Conservation (phyloP, 345 rosid species). For the Lepidium sativum region DNA sequence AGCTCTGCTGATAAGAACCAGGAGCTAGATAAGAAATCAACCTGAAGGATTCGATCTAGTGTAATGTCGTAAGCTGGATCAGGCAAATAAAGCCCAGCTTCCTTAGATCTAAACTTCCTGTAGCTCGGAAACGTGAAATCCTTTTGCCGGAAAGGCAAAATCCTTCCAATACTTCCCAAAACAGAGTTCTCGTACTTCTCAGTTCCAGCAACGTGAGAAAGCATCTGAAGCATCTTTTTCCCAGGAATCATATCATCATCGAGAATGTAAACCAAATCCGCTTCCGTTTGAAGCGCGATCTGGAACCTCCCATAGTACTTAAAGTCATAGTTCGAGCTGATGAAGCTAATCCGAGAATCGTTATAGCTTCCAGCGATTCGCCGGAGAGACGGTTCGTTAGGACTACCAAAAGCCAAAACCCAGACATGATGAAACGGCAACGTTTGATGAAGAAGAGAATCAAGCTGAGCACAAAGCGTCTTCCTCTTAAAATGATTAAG, state of each 20-base stretch:
- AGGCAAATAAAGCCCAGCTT: conserved; percentile 93
- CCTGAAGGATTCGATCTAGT: conserved; percentile 73
- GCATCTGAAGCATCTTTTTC: conserved; percentile 79
- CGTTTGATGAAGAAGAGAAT: conserved; percentile 77
- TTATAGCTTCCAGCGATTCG: conserved; percentile 74
- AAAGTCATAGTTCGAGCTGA: conserved; percentile 84
- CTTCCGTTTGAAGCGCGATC: conserved; percentile 88
- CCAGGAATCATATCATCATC: conserved; percentile 99
- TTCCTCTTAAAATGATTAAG: conserved; percentile 95
- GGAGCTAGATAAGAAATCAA: conserved; percentile 93
- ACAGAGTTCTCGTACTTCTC: conserved; percentile 88
- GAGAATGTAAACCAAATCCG: conserved; percentile 72
- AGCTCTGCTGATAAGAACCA: conserved; percentile 95
- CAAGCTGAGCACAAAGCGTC: conserved; percentile 88
- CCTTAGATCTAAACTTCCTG: conserved; percentile 79
- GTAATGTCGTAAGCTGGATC: conserved; percentile 96
- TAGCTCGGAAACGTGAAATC: conserved; percentile 98
- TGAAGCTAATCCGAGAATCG: conserved; percentile 84
- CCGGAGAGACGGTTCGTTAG: conserved; percentile 60
- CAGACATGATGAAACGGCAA: conserved; percentile 89
- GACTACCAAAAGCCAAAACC: conserved; percentile 90
- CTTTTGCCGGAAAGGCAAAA: conserved; percentile 87
- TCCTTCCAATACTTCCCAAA: conserved; percentile 89
- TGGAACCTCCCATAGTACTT: conserved; percentile 98
- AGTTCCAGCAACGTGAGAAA: conserved; percentile 94